Base-by-base conservation (phyloP, 352 stramenopile species). In the Phytophthora podocarpi region DNA sequence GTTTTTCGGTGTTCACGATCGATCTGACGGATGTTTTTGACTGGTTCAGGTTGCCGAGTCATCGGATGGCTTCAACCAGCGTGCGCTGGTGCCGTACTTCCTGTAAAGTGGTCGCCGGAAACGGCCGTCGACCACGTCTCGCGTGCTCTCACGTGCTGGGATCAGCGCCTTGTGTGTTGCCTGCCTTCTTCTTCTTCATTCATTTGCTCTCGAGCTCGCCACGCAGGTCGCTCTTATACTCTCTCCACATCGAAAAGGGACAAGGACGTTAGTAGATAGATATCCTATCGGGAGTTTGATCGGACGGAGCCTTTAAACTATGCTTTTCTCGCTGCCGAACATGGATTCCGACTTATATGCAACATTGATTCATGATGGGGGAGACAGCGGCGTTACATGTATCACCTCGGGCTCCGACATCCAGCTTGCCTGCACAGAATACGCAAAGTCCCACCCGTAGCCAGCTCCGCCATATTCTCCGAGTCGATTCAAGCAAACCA, bases 21-120 rank as follows among this genome's bases (percentile, higher is more conserved):
- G 24, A 41, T 50, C 42, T 63, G 23, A 66, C 1, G 46, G 10
- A 13, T 1, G 3, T 42, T 36, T 55, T 63, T 51, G 16, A 60
- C 24, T 71, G 16, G 52, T 58, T 24, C 47, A 91, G 85, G 86
- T 95, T 57, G 79, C 86, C 20, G 86, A 95, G 59, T 95, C 86
- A 31, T 87, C 82, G 27, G 84, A 95, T 61, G 84, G 81, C 51
- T 84, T 90, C 23, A 76, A 80, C 28, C 80, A 92, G 65, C 86
- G 86, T 30, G 81, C 84, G 36, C 56, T 89, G 45, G 86, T 95
- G 65, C 86, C 86, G 41, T 95, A 95, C 68, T 95, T 95, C 73
- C 70, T 95, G 81, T 95, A 93, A 75, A 69, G 34, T 74, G 56
- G 51, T 32, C 54, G 54, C 20, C 18, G 36, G 34, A 41, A 52